A percentile compares a stretch with the other conserved stretches of the same genome.
These are phyloP conservation scores for Colletotrichum cuscutae DNA, from an alignment of 2,329 filamentous ascomycete species.

Conservation along the genomic window DNA sequence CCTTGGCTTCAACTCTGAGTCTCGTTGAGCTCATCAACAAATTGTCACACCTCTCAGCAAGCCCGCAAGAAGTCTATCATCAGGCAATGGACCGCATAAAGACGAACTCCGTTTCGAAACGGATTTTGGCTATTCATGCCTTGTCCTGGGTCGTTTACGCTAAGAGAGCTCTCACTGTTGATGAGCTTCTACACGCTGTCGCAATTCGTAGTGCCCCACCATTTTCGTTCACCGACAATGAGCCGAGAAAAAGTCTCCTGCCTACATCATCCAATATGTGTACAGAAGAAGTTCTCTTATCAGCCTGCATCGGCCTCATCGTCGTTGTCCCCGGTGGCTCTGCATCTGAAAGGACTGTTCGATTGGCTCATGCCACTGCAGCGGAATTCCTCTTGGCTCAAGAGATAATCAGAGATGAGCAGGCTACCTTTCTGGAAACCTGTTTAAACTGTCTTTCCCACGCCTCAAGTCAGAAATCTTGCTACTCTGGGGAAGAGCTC, in stretches of 20 bases:
- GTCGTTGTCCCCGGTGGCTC: background rate
- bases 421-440: background rate
- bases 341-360: background rate
- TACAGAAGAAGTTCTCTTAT: background rate
- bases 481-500: background rate
- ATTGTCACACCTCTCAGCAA: background rate
- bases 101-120: background rate
- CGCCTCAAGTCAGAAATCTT: background rate
- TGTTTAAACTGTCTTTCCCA: conserved; percentile 3
- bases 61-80: background rate
- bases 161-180: background rate
- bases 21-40: background rate
- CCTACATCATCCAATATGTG: background rate
- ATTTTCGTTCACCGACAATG: background rate
- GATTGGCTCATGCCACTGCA: conserved; percentile 1
- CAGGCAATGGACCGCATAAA: background rate
- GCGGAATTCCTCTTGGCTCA: background rate
- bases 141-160: conserved; percentile 4
- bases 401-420: background rate
- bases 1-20: background rate
- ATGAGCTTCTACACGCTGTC: conserved; percentile 17
- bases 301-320: conserved; percentile 13
- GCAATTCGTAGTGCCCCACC: background rate
- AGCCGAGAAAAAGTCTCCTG: background rate
- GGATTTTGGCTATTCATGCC: background rate